A percentile compares a stretch with the other conserved stretches of the same genome.
Conservation (phyloP, 352 stramenopile genomes). For the Aphanomyces cochlioides region DNA sequence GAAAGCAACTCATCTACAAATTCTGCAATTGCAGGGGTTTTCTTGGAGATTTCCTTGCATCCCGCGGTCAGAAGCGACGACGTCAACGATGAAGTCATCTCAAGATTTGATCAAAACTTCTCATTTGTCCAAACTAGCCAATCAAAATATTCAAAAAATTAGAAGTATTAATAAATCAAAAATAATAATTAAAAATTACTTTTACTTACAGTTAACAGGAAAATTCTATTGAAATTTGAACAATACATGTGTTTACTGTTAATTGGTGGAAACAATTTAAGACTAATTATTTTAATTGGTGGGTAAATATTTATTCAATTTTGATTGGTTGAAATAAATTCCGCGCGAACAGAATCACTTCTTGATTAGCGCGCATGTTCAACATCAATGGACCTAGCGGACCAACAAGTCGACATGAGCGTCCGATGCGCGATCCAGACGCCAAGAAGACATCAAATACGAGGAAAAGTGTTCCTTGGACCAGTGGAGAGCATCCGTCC, state of each 20-base stretch:
- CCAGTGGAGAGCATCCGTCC: neutral
- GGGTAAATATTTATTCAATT: neutral
- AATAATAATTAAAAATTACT: too few relatives aligned
- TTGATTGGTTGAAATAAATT: slow-evolving; percentile 25
- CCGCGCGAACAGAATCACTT: neutral
- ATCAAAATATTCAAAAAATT: too few relatives aligned
- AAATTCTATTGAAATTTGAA: too few relatives aligned
- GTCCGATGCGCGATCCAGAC: slow-evolving; percentile 39
- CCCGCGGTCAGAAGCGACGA: slow-evolving; percentile 22
- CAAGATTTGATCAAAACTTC: neutral
- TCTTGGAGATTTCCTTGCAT: slow-evolving; percentile 18
- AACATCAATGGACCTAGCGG: slow-evolving; percentile 70
- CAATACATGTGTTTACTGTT: neutral
- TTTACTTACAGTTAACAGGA: too few relatives aligned
- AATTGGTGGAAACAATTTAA: neutral
- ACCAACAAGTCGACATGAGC: slow-evolving; percentile 55
- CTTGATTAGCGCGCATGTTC: slow-evolving; percentile 47
- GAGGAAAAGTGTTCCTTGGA: slow-evolving; percentile 46
- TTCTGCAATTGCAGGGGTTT: slow-evolving; percentile 11
- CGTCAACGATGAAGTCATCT: slow-evolving; percentile 9
- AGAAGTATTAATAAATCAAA: too few relatives aligned
- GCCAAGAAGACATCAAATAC: slow-evolving; percentile 32
- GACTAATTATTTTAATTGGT: neutral
- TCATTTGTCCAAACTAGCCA: too few relatives aligned
- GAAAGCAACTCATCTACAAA: slow-evolving; percentile 20